A percentile compares a stretch with the other conserved stretches of the same genome.
These are phyloP conservation scores for Inga laurina DNA, from an alignment of 306 rosid genomes.

Conservation along the genomic window DNA sequence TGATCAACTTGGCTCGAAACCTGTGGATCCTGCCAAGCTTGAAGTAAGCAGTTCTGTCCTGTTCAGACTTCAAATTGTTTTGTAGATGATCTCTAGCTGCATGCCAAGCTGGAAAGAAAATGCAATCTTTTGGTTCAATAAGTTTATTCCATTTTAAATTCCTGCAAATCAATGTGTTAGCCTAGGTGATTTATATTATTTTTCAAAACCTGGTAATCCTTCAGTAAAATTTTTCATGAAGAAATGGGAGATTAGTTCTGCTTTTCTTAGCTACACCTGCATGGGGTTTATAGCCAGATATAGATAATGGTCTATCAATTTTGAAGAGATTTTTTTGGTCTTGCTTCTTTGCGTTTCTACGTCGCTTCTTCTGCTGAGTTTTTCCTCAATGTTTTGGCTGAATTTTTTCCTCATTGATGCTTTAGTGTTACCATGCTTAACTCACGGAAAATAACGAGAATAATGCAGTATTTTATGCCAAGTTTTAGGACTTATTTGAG, in stretches of 20 bases:
- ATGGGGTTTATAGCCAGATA: not conserved
- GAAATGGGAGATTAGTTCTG: not conserved
- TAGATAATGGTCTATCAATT: not conserved
- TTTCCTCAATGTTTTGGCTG: not conserved
- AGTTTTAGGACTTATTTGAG: not conserved
- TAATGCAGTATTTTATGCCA: not conserved
- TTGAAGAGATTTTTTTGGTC: not conserved
- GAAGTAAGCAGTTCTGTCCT: slow-evolving; percentile 59
- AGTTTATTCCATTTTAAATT: not conserved
- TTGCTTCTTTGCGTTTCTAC: not conserved
- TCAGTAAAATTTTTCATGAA: not conserved
- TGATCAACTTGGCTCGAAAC: slow-evolving; percentile 58
- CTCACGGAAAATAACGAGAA: not conserved
- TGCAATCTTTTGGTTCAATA: not conserved
- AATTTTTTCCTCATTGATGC: not conserved
- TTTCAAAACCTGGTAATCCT: not conserved
- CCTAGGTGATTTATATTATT: not conserved
- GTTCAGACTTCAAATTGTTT: slow-evolving; percentile 6
- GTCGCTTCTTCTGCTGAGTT: not conserved
- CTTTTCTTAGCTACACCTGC: not conserved
- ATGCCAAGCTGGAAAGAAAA: slow-evolving; percentile 3
- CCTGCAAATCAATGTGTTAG: not conserved
- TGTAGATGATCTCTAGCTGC: slow-evolving; percentile 20
- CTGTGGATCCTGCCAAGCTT: slow-evolving; percentile 75
- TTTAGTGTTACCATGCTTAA: too few relatives aligned